A percentile compares a stretch with the other conserved stretches of the same genome.
phyloP scores from a whole-genome alignment of 257 asterid species.

The Plantago elongata region DNA sequence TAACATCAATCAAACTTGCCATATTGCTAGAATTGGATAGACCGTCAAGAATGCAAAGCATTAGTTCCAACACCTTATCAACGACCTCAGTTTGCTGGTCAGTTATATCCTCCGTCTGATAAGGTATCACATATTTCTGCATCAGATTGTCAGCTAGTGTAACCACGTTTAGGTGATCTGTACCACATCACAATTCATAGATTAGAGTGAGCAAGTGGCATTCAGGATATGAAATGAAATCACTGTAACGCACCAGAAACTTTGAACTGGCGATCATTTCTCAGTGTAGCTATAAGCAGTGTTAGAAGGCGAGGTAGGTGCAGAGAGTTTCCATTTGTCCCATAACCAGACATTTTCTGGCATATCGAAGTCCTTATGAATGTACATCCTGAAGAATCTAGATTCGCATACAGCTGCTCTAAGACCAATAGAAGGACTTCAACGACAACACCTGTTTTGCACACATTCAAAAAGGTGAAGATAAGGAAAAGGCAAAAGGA shows the following conservation, averaged over 20 bases:
- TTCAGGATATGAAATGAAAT: constrained; percentile 8
- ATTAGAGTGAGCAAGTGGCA: constrained; percentile 20
- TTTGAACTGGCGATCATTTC: constrained; percentile 43
- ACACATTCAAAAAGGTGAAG: constrained; percentile 19
- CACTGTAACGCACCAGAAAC: constrained; percentile 49
- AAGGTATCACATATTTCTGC: constrained; percentile 42
- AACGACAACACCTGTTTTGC: constrained; percentile 53
- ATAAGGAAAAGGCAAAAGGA: neutral
- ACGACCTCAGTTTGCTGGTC: constrained; percentile 39
- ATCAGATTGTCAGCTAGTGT: constrained; percentile 50
- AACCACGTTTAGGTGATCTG: constrained; percentile 57
- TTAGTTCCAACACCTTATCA: constrained; percentile 52
- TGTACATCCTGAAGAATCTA: constrained; percentile 45
- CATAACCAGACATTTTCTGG: constrained; percentile 42
- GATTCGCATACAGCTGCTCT: constrained; percentile 52
- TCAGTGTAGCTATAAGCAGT: constrained; percentile 51
- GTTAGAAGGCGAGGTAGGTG: constrained; percentile 56
- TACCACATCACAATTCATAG: constrained; percentile 16
- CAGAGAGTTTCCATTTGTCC: constrained; percentile 29
- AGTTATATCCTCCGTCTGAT: constrained; percentile 6
- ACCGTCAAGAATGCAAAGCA: constrained; percentile 63
- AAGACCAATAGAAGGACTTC: constrained; percentile 59
- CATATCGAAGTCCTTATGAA: constrained; percentile 52
- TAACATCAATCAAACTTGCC: constrained; percentile 34
- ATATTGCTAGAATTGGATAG: constrained; percentile 36